Percentiles rank a stretch among this genome's conserved stretches.
Evolutionary conservation across 1,284 basidiomycete genomes (phyloP).

Genomic region (Meira nashicola): DNA sequence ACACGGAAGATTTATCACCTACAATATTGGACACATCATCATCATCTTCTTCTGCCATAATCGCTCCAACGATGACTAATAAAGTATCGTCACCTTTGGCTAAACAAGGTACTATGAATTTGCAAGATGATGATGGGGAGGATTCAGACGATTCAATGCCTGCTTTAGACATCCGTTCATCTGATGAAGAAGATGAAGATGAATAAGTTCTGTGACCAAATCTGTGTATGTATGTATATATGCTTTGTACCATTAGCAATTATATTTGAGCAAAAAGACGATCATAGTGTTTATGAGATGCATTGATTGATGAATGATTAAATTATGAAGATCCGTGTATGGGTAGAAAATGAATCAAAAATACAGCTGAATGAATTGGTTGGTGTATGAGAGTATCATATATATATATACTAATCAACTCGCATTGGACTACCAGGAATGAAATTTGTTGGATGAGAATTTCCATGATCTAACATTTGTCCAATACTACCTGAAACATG

Average conservation of each 20-base stretch:
- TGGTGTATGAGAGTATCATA: no score
- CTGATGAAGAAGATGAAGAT: constrained; percentile 6
- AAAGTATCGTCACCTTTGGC: constrained; percentile 1
- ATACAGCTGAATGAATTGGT: no score
- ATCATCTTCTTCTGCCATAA: neutral
- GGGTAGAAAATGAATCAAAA: no score
- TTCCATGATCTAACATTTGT: constrained; percentile 21
- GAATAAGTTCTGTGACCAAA: no score
- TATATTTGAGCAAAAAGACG: no score
- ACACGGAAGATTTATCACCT: neutral
- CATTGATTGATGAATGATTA: no score
- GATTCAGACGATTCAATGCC: constrained; percentile 6
- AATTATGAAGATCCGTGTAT: no score
- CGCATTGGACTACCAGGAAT: constrained; percentile 41
- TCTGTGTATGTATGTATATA: no score
- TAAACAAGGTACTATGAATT: neutral
- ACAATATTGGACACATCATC: neutral
- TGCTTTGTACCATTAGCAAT: no score
- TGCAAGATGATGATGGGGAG: constrained; percentile 4
- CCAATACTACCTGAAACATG: neutral
- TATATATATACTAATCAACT: constrained; percentile 25
- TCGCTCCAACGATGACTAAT: neutral
- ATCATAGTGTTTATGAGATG: no score
- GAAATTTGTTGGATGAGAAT: neutral
- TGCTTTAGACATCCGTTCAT: constrained; percentile 4